Percentiles rank a stretch among this genome's conserved stretches.
These are phyloP conservation scores for Rhododendron mucronatum DNA, from an alignment of 148 eudicot species.

Conservation along the genomic window DNA sequence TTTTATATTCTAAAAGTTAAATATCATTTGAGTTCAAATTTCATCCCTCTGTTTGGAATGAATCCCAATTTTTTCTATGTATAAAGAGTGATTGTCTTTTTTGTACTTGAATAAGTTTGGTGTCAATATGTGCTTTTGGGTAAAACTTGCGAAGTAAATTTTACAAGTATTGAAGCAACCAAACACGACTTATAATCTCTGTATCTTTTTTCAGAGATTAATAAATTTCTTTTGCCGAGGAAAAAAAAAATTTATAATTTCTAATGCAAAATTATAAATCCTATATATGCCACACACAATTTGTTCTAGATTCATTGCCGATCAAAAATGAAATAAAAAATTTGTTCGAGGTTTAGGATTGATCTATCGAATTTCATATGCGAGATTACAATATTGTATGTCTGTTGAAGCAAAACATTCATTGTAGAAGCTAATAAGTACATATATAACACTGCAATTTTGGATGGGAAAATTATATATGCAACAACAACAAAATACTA, in stretches of 20 bases:
- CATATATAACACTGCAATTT: background rate
- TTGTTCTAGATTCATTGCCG: background rate
- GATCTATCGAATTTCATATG: too few species aligned
- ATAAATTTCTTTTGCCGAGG: too few species aligned
- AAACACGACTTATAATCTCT: background rate
- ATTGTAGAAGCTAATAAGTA: background rate
- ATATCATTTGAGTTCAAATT: background rate
- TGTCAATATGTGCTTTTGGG: too few species aligned
- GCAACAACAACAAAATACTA: background rate
- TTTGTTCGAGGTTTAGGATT: too few species aligned
- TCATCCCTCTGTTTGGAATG: background rate
- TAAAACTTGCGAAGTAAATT: too few species aligned
- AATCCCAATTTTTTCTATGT: background rate
- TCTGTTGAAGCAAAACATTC: background rate
- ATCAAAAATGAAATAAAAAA: too few species aligned
- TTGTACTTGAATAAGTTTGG: background rate
- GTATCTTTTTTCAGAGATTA: background rate
- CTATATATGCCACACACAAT: background rate
- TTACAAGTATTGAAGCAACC: background rate
- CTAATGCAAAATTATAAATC: background rate
- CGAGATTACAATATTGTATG: too few species aligned
- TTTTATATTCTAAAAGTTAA: background rate
- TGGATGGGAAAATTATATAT: background rate
- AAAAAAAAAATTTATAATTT: too few species aligned
- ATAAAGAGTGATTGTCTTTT: background rate